A percentile compares a stretch with the other conserved stretches of the same genome.
phyloP scores from a whole-genome alignment of 2,329 filamentous ascomycete genomes.

The Penicillium sp. region DNA sequence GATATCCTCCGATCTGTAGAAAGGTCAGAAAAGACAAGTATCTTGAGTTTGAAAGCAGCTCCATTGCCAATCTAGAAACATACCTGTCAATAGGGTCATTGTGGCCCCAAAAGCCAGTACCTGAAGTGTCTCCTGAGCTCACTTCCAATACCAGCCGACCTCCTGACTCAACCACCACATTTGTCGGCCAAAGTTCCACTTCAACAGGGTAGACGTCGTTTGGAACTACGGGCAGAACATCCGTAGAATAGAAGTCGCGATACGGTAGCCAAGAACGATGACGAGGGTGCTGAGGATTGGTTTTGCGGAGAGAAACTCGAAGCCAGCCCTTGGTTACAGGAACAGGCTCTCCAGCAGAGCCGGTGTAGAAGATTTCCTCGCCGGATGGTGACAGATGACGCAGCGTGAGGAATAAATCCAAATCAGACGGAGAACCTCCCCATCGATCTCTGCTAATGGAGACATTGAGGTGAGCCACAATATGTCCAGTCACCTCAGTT shows the following conservation, averaged over 20 bases:
- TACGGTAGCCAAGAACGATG: slow-evolving; percentile 47
- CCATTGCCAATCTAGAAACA: too few species aligned
- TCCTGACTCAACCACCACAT: slow-evolving; percentile 26
- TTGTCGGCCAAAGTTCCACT: slow-evolving; percentile 37
- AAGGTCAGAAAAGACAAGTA: background rate
- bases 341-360: slow-evolving; percentile 52
- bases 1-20: background rate
- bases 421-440: slow-evolving; percentile 43
- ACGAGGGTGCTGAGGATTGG: slow-evolving; percentile 41
- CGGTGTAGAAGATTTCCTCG: slow-evolving; percentile 53
- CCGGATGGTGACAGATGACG: slow-evolving; percentile 48
- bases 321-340: slow-evolving; percentile 54
- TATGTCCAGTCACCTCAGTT: slow-evolving; percentile 64
- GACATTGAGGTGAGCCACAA: slow-evolving; percentile 62
- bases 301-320: slow-evolving; percentile 48
- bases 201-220: slow-evolving; percentile 50
- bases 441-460: slow-evolving; percentile 43
- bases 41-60: too few species aligned
- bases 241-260: slow-evolving; percentile 42
- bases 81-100: slow-evolving; percentile 5
- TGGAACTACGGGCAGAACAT: slow-evolving; percentile 44
- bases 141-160: slow-evolving; percentile 10
- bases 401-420: slow-evolving; percentile 55
- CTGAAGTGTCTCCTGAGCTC: background rate
- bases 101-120: slow-evolving; percentile 1